A percentile compares a stretch with the other conserved stretches of the same genome.
Conservation (phyloP, 306 rosid species). For the Cucurbita ficifolia region DNA sequence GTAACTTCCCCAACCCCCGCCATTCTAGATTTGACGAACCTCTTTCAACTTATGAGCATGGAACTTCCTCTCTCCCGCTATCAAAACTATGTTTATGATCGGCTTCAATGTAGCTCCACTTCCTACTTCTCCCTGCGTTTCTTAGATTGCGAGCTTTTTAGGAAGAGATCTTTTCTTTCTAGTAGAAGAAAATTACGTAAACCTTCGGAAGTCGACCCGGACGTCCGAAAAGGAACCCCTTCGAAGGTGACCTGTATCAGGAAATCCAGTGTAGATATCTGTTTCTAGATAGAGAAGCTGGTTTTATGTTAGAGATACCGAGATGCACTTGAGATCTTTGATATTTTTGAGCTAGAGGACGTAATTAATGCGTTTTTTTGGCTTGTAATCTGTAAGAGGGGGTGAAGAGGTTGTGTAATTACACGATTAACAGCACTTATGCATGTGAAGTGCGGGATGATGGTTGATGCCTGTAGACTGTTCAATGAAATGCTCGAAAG, state of each 20-base stretch:
- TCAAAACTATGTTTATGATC: conserved; percentile 20
- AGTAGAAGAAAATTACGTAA: conserved; percentile 19
- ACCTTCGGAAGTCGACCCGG: too few species aligned
- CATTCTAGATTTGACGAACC: background rate
- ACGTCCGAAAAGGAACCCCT: too few species aligned
- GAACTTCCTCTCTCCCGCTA: conserved; percentile 38
- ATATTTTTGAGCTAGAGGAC: conserved; percentile 46
- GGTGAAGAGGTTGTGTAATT: conserved; percentile 51
- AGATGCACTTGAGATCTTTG: conserved; percentile 78
- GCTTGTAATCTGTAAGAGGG: conserved; percentile 50
- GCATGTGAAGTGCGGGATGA: conserved; percentile 64
- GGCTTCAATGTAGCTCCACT: conserved; percentile 1
- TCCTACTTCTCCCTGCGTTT: conserved; percentile 13
- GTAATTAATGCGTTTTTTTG: conserved; percentile 55
- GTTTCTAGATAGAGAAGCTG: conserved; percentile 60
- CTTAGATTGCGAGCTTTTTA: conserved; percentile 8
- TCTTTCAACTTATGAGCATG: conserved; percentile 20
- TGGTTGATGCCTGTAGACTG: conserved; percentile 49
- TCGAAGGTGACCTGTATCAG: too few species aligned
- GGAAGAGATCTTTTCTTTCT: conserved; percentile 12
- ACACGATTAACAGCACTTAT: conserved; percentile 36
- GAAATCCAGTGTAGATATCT: conserved; percentile 29
- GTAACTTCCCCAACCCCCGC: background rate
- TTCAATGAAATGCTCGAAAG: conserved; percentile 52
- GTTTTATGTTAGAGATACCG: conserved; percentile 31